These are phyloP conservation scores for Ceratocystis lukuohia DNA, from an alignment of 2,329 filamentous ascomycete genomes.

Conservation along the genomic window DNA sequence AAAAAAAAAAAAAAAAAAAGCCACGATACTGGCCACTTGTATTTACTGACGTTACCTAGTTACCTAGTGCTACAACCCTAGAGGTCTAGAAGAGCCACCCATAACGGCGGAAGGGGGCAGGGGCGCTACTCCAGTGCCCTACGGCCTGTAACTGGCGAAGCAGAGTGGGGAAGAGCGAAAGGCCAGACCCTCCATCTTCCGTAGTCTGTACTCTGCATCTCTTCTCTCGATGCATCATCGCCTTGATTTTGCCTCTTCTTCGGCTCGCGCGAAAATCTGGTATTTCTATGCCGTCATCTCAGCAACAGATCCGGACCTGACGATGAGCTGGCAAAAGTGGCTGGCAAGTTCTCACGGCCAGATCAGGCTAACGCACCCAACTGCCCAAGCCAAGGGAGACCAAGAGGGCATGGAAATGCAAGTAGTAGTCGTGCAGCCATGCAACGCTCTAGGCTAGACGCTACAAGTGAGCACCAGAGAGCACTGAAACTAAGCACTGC, in stretches of 20 bases:
- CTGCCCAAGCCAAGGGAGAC: neutral
- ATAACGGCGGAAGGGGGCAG: neutral
- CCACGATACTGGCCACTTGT: neutral
- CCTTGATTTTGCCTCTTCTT: neutral
- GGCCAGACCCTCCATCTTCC: neutral
- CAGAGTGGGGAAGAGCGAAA: neutral
- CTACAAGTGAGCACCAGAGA: neutral
- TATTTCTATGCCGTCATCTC: constrained; percentile 8
- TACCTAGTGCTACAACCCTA: neutral
- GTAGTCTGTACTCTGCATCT: neutral
- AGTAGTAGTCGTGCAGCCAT: too few relatives aligned
- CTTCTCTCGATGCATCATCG: neutral
- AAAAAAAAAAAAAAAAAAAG: neutral
- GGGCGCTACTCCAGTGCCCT: neutral
- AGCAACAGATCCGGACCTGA: neutral
- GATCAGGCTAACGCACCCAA: too few relatives aligned
- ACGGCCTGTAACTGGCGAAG: neutral
- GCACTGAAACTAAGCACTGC: neutral
- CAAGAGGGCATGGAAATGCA: neutral
- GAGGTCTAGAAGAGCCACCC: neutral
- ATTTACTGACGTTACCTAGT: neutral
- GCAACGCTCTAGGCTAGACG: too few relatives aligned
- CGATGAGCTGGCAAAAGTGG: neutral
- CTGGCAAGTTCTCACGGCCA: too few relatives aligned
- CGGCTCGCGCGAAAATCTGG: constrained; percentile 1